These are phyloP conservation scores for Musa schizocarpa DNA, from an alignment of 176 grass and related monocot species.

Conservation along the genomic window DNA sequence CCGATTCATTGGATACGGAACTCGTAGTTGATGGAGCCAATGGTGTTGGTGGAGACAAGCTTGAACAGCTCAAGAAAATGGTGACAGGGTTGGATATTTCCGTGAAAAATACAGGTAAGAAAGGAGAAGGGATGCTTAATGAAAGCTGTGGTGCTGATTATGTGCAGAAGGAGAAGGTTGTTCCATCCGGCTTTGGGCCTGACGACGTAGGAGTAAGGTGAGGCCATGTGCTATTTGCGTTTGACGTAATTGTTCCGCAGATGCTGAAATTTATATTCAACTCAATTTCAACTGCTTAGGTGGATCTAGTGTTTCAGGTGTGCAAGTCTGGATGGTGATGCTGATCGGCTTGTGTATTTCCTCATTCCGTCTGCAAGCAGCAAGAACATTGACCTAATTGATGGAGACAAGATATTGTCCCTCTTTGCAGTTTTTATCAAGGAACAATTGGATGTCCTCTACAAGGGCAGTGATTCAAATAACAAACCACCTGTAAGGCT, in stretches of 20 bases:
- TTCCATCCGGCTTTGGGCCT: conserved; percentile 50
- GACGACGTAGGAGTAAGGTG: conserved; percentile 59
- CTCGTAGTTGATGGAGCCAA: conserved; percentile 83
- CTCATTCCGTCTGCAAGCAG: conserved; percentile 37
- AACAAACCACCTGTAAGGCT: conserved; percentile 46
- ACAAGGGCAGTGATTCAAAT: conserved; percentile 19
- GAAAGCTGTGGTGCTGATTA: conserved; percentile 84
- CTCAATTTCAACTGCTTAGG: conserved; percentile 18
- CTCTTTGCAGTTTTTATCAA: conserved; percentile 83
- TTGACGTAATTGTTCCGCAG: not conserved
- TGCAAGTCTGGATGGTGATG: conserved; percentile 90
- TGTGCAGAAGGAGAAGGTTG: conserved; percentile 87
- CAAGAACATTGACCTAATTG: conserved; percentile 63
- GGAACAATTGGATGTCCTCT: conserved; percentile 64
- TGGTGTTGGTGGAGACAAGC: conserved; percentile 76
- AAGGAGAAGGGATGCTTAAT: conserved; percentile 88
- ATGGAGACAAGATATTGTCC: conserved; percentile 88
- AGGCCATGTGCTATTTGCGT: not conserved
- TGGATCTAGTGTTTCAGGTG: conserved; percentile 57
- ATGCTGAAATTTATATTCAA: conserved; percentile 5
- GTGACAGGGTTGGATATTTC: conserved; percentile 43
- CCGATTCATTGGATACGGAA: conserved; percentile 28
- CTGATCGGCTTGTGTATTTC: conserved; percentile 82
- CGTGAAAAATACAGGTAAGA: conserved; percentile 63
- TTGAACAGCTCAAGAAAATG: conserved; percentile 49